These are phyloP conservation scores for Ophiostoma ulmi DNA, from an alignment of 2,329 filamentous ascomycete species.

Conservation along the genomic window DNA sequence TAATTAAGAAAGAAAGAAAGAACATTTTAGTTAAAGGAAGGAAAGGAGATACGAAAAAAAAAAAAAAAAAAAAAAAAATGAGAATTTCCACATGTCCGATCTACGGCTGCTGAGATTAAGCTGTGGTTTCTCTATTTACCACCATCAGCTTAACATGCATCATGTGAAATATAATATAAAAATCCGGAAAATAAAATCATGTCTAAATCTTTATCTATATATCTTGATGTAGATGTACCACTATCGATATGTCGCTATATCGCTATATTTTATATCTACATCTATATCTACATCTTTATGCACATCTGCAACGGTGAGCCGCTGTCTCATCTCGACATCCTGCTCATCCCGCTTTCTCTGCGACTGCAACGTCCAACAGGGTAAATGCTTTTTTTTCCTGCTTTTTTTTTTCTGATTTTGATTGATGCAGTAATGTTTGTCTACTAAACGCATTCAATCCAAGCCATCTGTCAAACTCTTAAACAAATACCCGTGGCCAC, in stretches of 20 bases:
- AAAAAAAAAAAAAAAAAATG: not conserved
- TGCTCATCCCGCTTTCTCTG: not conserved
- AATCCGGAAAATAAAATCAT: not conserved
- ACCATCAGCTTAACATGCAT: slow-evolving; percentile 5
- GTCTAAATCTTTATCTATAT: not conserved
- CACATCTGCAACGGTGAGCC: slow-evolving; percentile 4
- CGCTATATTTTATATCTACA: not conserved
- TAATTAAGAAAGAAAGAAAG: not conserved
- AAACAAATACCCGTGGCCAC: not conserved
- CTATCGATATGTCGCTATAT: not conserved
- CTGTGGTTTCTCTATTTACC: slow-evolving; percentile 3
- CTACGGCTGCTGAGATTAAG: slow-evolving; percentile 11
- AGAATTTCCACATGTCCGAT: slow-evolving; percentile 12
- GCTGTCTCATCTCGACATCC: not conserved
- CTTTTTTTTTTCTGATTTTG: not conserved
- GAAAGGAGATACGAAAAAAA: not conserved
- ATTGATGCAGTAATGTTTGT: not conserved
- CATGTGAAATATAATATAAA: slow-evolving; percentile 9
- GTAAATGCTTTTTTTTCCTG: not conserved
- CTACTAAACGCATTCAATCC: not conserved
- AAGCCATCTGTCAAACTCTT: not conserved
- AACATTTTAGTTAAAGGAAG: not conserved
- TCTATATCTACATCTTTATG: not conserved
- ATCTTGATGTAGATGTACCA: not conserved
- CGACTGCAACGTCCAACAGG: not conserved